Evolutionary conservation across 306 rosid species (phyloP).

Genomic region (Rosa chinensis): DNA sequence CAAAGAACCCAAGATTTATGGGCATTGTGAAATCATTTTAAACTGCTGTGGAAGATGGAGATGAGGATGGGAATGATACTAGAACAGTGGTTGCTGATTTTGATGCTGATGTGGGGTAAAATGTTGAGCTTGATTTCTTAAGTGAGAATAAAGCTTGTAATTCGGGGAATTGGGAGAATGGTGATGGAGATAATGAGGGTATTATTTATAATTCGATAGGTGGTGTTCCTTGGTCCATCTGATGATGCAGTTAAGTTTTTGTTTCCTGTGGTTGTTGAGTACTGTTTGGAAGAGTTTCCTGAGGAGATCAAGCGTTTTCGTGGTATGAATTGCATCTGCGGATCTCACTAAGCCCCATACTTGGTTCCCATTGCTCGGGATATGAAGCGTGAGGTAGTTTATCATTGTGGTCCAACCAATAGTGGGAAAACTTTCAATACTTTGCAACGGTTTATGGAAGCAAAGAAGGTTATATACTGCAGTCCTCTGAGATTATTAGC

Average conservation of each 20-base stretch:
- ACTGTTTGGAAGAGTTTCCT: constrained; percentile 65
- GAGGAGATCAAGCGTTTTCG: constrained; percentile 71
- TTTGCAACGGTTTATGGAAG: constrained; percentile 81
- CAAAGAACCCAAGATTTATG: too few species aligned
- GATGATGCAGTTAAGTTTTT: constrained; percentile 70
- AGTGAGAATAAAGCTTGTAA: too few species aligned
- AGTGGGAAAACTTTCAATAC: constrained; percentile 90
- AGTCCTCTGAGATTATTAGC: constrained; percentile 85
- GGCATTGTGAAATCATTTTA: too few species aligned
- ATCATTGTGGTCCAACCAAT: constrained; percentile 92
- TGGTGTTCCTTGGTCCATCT: constrained; percentile 44
- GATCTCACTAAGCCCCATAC: neutral
- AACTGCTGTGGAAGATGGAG: too few species aligned
- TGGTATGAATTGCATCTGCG: constrained; percentile 56
- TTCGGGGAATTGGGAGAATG: too few species aligned
- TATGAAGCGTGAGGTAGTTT: constrained; percentile 80
- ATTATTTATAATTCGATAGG: neutral
- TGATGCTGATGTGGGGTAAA: too few species aligned
- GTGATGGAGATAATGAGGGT: too few species aligned
- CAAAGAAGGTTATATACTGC: constrained; percentile 69
- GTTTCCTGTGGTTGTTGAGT: constrained; percentile 83
- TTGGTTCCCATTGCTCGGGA: too few species aligned
- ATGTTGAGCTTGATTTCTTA: too few species aligned
- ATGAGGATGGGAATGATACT: too few species aligned
- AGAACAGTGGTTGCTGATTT: too few species aligned